Conservation (phyloP, 768 basidiomycete species). For the Pleurotus sapidus region DNA sequence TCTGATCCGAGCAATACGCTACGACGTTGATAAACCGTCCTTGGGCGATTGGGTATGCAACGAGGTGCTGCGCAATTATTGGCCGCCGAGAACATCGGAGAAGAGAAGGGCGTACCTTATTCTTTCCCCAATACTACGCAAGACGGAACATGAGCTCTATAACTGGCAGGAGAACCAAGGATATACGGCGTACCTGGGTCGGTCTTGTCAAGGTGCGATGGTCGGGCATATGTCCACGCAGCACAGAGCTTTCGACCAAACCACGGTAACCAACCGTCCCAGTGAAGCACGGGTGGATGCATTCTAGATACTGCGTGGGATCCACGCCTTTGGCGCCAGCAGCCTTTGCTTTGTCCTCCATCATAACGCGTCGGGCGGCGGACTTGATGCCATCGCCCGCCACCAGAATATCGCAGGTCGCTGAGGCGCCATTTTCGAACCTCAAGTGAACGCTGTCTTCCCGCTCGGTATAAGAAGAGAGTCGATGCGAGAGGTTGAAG, state of each 20-base stretch:
- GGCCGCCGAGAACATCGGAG: background rate
- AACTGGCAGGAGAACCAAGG: too few species aligned
- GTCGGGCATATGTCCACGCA: slow-evolving; percentile 19
- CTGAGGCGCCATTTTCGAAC: slow-evolving; percentile 22
- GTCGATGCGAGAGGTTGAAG: slow-evolving; percentile 31
- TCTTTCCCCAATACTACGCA: slow-evolving; percentile 3
- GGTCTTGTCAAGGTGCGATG: slow-evolving; percentile 18
- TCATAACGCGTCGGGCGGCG: slow-evolving; percentile 10
- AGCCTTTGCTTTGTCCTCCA: slow-evolving; percentile 10
- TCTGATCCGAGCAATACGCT: slow-evolving; percentile 20
- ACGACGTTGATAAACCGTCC: slow-evolving; percentile 27
- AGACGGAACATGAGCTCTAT: background rate
- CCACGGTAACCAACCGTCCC: slow-evolving; percentile 36
- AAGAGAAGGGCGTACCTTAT: background rate
- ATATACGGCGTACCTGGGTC: background rate
- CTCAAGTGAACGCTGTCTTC: slow-evolving; percentile 15
- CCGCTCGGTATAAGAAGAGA: slow-evolving; percentile 25
- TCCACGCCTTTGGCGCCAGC: background rate
- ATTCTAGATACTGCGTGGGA: slow-evolving; percentile 10
- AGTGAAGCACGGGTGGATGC: slow-evolving; percentile 33
- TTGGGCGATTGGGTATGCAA: slow-evolving; percentile 28
- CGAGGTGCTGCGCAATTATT: slow-evolving; percentile 23
- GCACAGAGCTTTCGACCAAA: slow-evolving; percentile 24
- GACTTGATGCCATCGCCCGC: slow-evolving; percentile 39
- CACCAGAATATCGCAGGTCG: slow-evolving; percentile 31